Conservation (phyloP, 2,329 filamentous ascomycete genomes). For the Colletotrichum chrysophilum region DNA sequence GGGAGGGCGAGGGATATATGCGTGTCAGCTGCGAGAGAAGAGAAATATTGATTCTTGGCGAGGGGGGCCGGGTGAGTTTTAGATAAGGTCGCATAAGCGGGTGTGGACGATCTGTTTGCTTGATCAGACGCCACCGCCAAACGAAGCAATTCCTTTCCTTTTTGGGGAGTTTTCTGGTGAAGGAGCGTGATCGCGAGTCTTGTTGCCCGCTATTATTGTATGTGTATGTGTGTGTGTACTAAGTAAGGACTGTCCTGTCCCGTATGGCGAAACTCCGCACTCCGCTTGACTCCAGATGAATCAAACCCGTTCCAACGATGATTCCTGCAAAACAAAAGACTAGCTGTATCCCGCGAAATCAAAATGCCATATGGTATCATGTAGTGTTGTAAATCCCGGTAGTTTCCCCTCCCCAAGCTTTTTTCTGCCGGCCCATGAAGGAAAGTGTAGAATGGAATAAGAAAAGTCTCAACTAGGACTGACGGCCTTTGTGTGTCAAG, state of each 20-base stretch:
- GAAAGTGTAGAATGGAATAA: conserved; percentile 13
- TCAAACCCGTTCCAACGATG: background rate
- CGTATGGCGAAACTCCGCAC: conserved; percentile 7
- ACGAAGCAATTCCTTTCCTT: background rate
- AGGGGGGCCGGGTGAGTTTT: background rate
- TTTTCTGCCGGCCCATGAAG: conserved; percentile 14
- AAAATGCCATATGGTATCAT: conserved; percentile 10
- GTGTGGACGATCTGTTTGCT: background rate
- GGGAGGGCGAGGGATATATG: background rate
- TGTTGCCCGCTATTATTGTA: background rate
- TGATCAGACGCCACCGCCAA: background rate
- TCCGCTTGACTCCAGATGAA: background rate
- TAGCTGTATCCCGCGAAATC: background rate
- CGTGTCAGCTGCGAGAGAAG: background rate
- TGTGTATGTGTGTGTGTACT: background rate
- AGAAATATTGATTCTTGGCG: background rate
- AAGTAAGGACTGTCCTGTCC: conserved; percentile 7
- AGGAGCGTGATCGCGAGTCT: background rate
- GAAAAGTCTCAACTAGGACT: background rate
- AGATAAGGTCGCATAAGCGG: background rate
- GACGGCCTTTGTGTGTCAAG: background rate
- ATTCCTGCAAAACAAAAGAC: background rate
- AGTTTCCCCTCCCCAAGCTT: background rate
- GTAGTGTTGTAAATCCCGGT: background rate
- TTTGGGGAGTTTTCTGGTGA: background rate